Conservation (phyloP, 2,329 filamentous ascomycete genomes). For the Exophiala alcalophila region DNA sequence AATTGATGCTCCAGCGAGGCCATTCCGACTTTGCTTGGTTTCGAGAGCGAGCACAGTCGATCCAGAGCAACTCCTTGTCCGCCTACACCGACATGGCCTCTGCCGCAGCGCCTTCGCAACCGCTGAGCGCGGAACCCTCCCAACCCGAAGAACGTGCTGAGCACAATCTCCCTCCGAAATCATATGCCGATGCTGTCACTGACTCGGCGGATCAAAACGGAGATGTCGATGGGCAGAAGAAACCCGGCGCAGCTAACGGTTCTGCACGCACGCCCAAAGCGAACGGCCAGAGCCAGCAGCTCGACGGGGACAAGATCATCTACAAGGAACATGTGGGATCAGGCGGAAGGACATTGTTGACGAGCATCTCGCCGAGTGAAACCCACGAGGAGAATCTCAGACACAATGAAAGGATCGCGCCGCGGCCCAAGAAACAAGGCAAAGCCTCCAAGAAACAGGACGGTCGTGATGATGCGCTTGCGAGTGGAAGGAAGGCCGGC, state of each 20-base stretch:
- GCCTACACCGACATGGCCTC: conserved; percentile 23
- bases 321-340: conserved; percentile 46
- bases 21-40: conserved; percentile 29
- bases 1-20: conserved; percentile 23
- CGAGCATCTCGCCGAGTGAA: conserved; percentile 42
- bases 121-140: conserved; percentile 34
- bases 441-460: conserved; percentile 29
- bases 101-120: conserved; percentile 2
- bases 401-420: conserved; percentile 34
- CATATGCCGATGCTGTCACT: conserved; percentile 39
- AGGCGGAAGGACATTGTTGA: conserved; percentile 45
- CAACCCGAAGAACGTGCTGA: conserved; percentile 34
- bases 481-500: conserved; percentile 53
- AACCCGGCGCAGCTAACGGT: conserved; percentile 9
- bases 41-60: conserved; percentile 18
- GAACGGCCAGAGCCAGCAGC: conserved; percentile 26
- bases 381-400: conserved; percentile 38
- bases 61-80: conserved; percentile 18
- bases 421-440: conserved; percentile 33
- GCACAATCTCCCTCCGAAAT: conserved; percentile 38
- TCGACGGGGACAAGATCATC: conserved; percentile 34
- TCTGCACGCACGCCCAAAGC: conserved; percentile 1
- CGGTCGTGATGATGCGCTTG: conserved; percentile 35
- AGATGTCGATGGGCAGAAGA: conserved; percentile 11
- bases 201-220: neutral